phyloP scores from a whole-genome alignment of 169 alveolate genomes.

The Neospora caninum region DNA sequence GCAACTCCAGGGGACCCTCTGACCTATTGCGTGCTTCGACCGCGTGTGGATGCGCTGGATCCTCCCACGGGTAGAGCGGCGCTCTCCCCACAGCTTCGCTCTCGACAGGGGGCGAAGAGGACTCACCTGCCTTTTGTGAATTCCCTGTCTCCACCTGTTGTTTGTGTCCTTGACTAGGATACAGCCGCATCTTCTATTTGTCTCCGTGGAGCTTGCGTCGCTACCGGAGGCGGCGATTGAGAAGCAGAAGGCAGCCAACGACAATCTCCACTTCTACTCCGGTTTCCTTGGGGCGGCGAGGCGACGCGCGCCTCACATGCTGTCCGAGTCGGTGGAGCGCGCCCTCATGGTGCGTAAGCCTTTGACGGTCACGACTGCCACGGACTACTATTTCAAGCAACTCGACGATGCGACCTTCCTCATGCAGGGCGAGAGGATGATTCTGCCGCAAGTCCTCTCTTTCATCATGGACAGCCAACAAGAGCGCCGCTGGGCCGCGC shows the following conservation, averaged over 20 bases:
- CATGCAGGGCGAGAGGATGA: neutral
- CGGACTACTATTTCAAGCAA: neutral
- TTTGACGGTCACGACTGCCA: neutral
- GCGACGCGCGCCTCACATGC: neutral
- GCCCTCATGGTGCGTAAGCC: neutral
- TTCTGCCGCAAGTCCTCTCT: neutral
- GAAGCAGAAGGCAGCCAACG: neutral
- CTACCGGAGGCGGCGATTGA: neutral
- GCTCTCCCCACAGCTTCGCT: too few relatives aligned
- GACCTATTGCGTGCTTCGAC: too few relatives aligned
- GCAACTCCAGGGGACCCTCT: too few relatives aligned
- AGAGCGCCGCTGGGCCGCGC: neutral
- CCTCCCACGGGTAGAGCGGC: too few relatives aligned
- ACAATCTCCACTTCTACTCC: neutral
- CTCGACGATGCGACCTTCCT: neutral
- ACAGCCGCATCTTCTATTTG: neutral
- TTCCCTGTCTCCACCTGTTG: too few relatives aligned
- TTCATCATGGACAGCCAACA: neutral
- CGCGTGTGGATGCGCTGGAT: too few relatives aligned
- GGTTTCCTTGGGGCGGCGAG: neutral
- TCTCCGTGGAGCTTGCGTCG: neutral
- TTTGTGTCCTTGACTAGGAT: neutral
- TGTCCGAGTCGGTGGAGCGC: neutral
- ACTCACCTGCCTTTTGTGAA: too few relatives aligned
- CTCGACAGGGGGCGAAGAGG: too few relatives aligned